Conservation (phyloP, 2,329 filamentous ascomycete genomes). For the Fusarium floridanum region DNA sequence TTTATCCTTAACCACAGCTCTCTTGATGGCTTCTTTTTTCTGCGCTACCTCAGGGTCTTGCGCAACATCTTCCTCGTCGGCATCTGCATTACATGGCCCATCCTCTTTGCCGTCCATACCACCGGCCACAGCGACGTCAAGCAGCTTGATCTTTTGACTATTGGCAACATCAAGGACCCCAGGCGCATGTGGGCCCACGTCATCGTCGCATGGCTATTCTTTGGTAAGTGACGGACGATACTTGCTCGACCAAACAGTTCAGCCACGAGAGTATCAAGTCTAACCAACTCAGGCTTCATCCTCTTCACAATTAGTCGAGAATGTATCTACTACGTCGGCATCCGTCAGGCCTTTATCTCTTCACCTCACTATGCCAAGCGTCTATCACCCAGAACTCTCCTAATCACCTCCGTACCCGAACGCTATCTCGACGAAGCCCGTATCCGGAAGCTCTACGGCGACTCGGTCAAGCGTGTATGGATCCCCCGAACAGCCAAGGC, state of each 20-base stretch:
- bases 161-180: conserved; percentile 77
- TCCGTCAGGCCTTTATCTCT: conserved; percentile 91
- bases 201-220: conserved; percentile 85
- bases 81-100: conserved; percentile 87
- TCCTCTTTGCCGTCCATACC: conserved; percentile 87
- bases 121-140: conserved; percentile 76
- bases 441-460: conserved; percentile 84
- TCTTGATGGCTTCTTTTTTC: conserved; percentile 90
- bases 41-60: conserved; percentile 78
- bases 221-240: conserved; percentile 44
- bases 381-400: conserved; percentile 89
- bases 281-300: conserved; percentile 73
- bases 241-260: not conserved
- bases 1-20: conserved; percentile 91
- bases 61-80: conserved; percentile 89
- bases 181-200: conserved; percentile 83
- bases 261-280: not conserved
- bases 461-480: conserved; percentile 87
- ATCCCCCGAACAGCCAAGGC: conserved; percentile 82
- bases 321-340: conserved; percentile 90
- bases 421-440: conserved; percentile 81
- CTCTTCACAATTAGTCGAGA: conserved; percentile 91
- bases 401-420: conserved; percentile 87
- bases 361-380: conserved; percentile 87
- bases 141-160: conserved; percentile 83